phyloP scores from a whole-genome alignment of 371 early-diverging fungal genomes.

The Choanephora cucurbitarum region DNA sequence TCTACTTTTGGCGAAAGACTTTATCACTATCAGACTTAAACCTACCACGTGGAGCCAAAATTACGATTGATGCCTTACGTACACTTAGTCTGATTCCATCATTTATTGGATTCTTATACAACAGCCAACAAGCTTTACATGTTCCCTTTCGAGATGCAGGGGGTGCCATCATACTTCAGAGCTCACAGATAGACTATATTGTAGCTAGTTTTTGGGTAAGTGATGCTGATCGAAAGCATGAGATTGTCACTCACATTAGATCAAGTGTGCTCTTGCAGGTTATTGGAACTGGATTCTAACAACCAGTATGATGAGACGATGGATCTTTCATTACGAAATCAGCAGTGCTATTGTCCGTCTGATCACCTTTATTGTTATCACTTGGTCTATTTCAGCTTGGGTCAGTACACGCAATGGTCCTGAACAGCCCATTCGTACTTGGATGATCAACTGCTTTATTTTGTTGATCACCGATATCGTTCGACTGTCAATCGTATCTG shows the following conservation, averaged over 20 bases:
- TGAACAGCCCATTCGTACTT: constrained; percentile 60
- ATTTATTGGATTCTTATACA: constrained; percentile 48
- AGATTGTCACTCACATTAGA: too few relatives aligned
- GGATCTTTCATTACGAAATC: constrained; percentile 64
- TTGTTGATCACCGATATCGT: constrained; percentile 53
- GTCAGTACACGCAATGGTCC: constrained; percentile 51
- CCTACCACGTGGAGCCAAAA: constrained; percentile 44
- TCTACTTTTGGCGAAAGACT: constrained; percentile 33
- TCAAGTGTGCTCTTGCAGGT: constrained; percentile 56
- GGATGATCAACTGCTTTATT: constrained; percentile 58
- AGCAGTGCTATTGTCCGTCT: constrained; percentile 60
- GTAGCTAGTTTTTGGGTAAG: constrained; percentile 64
- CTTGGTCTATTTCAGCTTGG: constrained; percentile 58
- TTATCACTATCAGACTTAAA: constrained; percentile 43
- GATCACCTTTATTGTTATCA: constrained; percentile 58
- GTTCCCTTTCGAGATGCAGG: constrained; percentile 57
- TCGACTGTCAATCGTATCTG: constrained; percentile 51
- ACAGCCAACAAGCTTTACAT: constrained; percentile 41
- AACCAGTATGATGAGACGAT: constrained; percentile 62
- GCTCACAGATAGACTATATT: constrained; percentile 58
- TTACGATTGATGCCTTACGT: constrained; percentile 46
- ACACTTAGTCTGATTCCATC: constrained; percentile 56
- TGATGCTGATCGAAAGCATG: too few relatives aligned
- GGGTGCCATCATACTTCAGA: constrained; percentile 48
- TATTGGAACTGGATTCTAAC: constrained; percentile 65